These are phyloP conservation scores for Trichoderma reesei DNA, from an alignment of 495 filamentous ascomycete genomes.

Conservation along the genomic window DNA sequence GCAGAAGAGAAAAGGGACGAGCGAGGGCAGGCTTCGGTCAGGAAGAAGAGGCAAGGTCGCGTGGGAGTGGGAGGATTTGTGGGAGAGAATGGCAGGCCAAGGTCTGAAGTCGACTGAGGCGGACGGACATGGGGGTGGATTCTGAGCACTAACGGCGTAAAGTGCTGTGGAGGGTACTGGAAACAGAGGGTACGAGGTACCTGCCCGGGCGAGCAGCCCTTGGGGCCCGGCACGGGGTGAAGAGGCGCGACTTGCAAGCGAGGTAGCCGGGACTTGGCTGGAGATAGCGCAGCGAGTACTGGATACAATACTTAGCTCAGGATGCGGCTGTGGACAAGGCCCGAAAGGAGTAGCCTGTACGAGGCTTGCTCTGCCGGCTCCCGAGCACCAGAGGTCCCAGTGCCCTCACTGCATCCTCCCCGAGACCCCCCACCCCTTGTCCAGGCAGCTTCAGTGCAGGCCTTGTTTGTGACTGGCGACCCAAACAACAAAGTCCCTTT, in stretches of 20 bases:
- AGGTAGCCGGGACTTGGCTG: too few relatives aligned
- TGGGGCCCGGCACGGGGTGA: neutral
- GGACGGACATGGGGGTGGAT: neutral
- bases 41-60: constrained; percentile 8
- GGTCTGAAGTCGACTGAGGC: neutral
- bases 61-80: constrained; percentile 4
- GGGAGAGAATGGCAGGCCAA: neutral
- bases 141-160: neutral
- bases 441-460: too few relatives aligned
- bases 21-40: constrained; percentile 1
- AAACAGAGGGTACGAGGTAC: neutral
- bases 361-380: too few relatives aligned
- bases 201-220: neutral
- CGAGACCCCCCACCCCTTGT: too few relatives aligned
- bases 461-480: too few relatives aligned
- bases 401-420: too few relatives aligned
- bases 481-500: too few relatives aligned
- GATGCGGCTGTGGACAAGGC: too few relatives aligned
- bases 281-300: too few relatives aligned
- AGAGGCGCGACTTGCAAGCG: neutral
- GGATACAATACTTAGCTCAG: too few relatives aligned
- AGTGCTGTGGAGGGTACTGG: neutral
- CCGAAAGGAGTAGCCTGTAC: too few relatives aligned
- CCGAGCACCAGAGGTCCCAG: too few relatives aligned
- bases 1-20: neutral